These are phyloP conservation scores for Agaricales sp. DNA, from an alignment of 1,284 basidiomycete species.

Conservation along the genomic window DNA sequence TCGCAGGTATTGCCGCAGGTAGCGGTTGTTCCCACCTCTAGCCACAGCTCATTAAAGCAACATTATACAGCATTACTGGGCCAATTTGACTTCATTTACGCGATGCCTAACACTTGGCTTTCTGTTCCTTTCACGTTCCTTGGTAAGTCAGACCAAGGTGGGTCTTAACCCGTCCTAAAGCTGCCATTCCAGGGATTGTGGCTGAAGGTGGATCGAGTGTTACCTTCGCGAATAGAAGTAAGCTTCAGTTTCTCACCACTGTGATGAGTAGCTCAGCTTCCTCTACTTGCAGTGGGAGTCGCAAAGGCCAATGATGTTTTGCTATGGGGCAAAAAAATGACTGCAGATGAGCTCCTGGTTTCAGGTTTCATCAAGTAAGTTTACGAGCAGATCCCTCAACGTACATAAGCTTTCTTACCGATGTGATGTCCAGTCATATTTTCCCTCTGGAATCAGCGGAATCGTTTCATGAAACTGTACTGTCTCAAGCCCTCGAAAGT, in stretches of 20 bases:
- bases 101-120: slow-evolving; percentile 51
- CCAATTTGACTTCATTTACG: slow-evolving; percentile 66
- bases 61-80: slow-evolving; percentile 48
- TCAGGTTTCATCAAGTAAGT: slow-evolving; percentile 62
- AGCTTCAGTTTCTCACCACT: slow-evolving; percentile 11
- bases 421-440: slow-evolving; percentile 35
- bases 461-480: slow-evolving; percentile 32
- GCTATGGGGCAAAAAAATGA: slow-evolving; percentile 58
- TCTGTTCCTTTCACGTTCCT: slow-evolving; percentile 58
- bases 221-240: slow-evolving; percentile 56
- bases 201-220: slow-evolving; percentile 60
- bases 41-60: too few relatives aligned
- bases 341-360: slow-evolving; percentile 43
- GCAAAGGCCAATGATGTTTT: slow-evolving; percentile 60
- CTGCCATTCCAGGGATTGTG: slow-evolving; percentile 36
- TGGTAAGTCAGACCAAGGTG: slow-evolving; percentile 26
- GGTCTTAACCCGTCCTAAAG: neutral
- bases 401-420: slow-evolving; percentile 11
- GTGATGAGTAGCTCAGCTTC: neutral
- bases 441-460: slow-evolving; percentile 41
- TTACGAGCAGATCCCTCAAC: too few relatives aligned
- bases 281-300: slow-evolving; percentile 41
- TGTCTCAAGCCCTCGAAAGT: neutral
- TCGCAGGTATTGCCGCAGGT: slow-evolving; percentile 59
- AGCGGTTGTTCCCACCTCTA: slow-evolving; percentile 6